Evolutionary conservation across 306 rosid genomes (phyloP), one percentile per base, ranked within the genome.

Genomic region (Luffa acutangula): DNA sequence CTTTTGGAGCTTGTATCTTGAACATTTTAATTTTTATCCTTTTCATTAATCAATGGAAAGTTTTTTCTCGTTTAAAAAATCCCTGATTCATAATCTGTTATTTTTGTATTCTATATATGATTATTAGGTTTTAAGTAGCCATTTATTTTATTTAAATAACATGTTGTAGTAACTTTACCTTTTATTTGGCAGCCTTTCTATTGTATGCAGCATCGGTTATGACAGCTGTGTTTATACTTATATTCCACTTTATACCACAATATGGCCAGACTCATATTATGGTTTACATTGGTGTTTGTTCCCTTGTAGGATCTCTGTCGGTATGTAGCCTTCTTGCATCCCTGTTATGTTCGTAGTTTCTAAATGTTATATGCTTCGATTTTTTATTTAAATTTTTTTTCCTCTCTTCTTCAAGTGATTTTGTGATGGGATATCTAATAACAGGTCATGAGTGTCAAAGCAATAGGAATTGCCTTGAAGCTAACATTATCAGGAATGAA

Each of bases 401-500:
- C 21, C 18, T 7, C 75, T 34, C 36, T 63, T 78, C 60, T 77
- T 58, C 80, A 63, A 64, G 20, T 49, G 49, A 51, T 41, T 53
- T 48, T 31, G 77, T 73, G 12, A 74, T 21, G 54, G 25, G 6
- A 79, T 36, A 36, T 33, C 13, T 78, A 48, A 60, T 64, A 31
- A 84, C 88, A 95, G 98, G 99, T 96, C 81, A 96, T 96, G 99
- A 91, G 99, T 82, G 99, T 96, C 73, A 96, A 93, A 88, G 99
- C 98, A 70, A 90, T 96, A 70, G 99, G 99, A 82, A 96, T 96
- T 86, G 99, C 98, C 80, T 82, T 96, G 88, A 96, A 96, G 89
- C 83, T 96, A 84, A 96, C 99, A 20, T 83, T 96, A 42, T 90
- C 97, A 0, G 99, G 99, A 81, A 93, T 87, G 91, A 96, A 93